These are phyloP conservation scores for Pichia cabralensis DNA, from an alignment of 805 yeast species.

Conservation along the genomic window DNA sequence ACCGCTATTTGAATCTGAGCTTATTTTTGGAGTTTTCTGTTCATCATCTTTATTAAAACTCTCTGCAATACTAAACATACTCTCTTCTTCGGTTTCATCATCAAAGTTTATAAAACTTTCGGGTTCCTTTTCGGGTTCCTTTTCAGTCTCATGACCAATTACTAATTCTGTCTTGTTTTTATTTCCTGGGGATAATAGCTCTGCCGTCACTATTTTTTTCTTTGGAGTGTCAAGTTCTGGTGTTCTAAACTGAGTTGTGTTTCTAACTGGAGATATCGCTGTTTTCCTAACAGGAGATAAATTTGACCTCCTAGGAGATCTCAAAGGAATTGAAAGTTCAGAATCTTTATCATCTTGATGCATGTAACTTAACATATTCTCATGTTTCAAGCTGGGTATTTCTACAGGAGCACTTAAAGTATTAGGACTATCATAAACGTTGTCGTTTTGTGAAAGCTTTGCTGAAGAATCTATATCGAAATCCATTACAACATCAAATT, in stretches of 20 bases:
- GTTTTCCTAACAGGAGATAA: too few species aligned
- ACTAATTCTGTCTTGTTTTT: slow-evolving; percentile 7
- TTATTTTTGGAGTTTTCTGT: not conserved
- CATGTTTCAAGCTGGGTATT: slow-evolving; percentile 4
- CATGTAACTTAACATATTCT: not conserved
- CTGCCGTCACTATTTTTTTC: slow-evolving; percentile 2
- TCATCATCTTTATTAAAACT: not conserved
- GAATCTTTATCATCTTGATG: slow-evolving; percentile 7
- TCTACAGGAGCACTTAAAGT: not conserved
- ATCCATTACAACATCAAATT: slow-evolving; percentile 3
- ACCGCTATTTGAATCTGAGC: not conserved
- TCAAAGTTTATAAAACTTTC: slow-evolving; percentile 17
- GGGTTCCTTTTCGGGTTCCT: slow-evolving; percentile 11
- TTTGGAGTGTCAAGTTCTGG: slow-evolving; percentile 12
- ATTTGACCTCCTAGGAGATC: slow-evolving; percentile 24
- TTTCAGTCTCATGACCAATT: slow-evolving; percentile 7
- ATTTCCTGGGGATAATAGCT: slow-evolving; percentile 6
- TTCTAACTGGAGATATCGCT: slow-evolving; percentile 9
- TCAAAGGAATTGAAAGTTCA: slow-evolving; percentile 20
- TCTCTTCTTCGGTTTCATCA: slow-evolving; percentile 15
- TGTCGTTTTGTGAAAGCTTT: too few species aligned
- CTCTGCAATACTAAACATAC: slow-evolving; percentile 5
- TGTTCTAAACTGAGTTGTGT: slow-evolving; percentile 13
- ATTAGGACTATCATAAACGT: too few species aligned
- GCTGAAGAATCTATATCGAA: not conserved